phyloP scores from a whole-genome alignment of 352 stramenopile genomes.

The Pythium biforme region DNA sequence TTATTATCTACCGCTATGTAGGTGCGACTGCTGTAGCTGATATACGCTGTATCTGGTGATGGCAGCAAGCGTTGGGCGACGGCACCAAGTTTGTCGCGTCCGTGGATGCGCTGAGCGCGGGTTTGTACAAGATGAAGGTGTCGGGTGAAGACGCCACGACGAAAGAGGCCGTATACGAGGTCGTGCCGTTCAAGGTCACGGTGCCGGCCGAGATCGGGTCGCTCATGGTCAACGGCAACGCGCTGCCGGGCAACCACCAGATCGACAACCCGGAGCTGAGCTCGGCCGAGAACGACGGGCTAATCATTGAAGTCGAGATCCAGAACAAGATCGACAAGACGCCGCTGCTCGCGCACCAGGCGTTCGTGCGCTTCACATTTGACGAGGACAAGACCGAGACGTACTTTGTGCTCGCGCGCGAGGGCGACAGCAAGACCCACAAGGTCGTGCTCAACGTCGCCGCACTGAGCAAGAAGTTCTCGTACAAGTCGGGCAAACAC shows the following conservation, averaged over 20 bases:
- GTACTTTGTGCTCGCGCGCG: slow-evolving; percentile 69
- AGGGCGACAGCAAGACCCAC: slow-evolving; percentile 37
- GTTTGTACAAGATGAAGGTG: slow-evolving; percentile 86
- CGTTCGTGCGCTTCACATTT: slow-evolving; percentile 77
- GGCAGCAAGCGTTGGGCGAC: slow-evolving; percentile 59
- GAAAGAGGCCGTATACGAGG: slow-evolving; percentile 49
- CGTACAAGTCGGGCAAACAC: slow-evolving; percentile 72
- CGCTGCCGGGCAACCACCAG: slow-evolving; percentile 51
- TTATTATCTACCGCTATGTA: too few relatives aligned
- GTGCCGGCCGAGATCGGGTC: slow-evolving; percentile 57
- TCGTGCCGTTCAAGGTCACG: slow-evolving; percentile 78
- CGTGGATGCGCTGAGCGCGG: slow-evolving; percentile 42
- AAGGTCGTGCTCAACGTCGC: slow-evolving; percentile 53
- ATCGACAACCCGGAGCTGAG: slow-evolving; percentile 52
- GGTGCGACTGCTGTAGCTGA: too few relatives aligned
- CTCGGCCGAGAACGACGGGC: slow-evolving; percentile 51
- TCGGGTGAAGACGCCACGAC: slow-evolving; percentile 37
- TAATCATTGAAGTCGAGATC: slow-evolving; percentile 60
- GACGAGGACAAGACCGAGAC: slow-evolving; percentile 48
- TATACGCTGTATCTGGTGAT: not conserved
- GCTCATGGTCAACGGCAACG: slow-evolving; percentile 53
- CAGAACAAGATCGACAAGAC: slow-evolving; percentile 56
- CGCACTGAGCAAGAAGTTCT: slow-evolving; percentile 75
- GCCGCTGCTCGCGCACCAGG: slow-evolving; percentile 65
- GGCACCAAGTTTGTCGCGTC: slow-evolving; percentile 57